Percentiles rank a stretch among this genome's conserved stretches.
These are phyloP conservation scores for Salix brachista DNA, from an alignment of 345 rosid genomes.

Conservation along the genomic window DNA sequence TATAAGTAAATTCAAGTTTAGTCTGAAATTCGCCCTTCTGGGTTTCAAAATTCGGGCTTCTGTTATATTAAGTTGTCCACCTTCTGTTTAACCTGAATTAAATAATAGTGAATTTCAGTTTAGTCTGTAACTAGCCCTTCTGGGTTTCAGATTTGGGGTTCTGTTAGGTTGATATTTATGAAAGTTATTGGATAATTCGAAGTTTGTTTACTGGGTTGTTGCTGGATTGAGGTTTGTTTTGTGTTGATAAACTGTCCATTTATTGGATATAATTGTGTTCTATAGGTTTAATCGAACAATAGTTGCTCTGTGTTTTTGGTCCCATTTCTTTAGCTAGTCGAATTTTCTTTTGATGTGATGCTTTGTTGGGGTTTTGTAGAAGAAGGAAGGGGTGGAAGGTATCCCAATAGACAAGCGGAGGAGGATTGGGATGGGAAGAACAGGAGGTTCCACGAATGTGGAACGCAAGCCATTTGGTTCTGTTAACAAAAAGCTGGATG, in stretches of 20 bases:
- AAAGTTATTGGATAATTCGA: neutral
- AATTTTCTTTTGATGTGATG: too few relatives aligned
- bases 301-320: neutral
- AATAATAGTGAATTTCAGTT: neutral
- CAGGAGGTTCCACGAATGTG: constrained; percentile 27
- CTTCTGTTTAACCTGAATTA: neutral
- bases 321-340: neutral
- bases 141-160: neutral
- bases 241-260: neutral
- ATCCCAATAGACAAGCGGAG: constrained; percentile 66
- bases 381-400: constrained; percentile 44
- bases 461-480: constrained; percentile 50
- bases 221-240: neutral
- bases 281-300: neutral
- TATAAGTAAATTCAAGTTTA: too few relatives aligned
- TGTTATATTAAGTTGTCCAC: neutral
- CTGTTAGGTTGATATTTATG: neutral
- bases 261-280: neutral
- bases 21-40: too few relatives aligned
- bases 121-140: neutral
- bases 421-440: constrained; percentile 42
- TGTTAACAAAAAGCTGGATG: constrained; percentile 51
- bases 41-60: too few relatives aligned
- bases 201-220: neutral
- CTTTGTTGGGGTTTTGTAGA: constrained; percentile 31